Conservation (phyloP, 495 filamentous ascomycete species). For the Tuber indicum region DNA sequence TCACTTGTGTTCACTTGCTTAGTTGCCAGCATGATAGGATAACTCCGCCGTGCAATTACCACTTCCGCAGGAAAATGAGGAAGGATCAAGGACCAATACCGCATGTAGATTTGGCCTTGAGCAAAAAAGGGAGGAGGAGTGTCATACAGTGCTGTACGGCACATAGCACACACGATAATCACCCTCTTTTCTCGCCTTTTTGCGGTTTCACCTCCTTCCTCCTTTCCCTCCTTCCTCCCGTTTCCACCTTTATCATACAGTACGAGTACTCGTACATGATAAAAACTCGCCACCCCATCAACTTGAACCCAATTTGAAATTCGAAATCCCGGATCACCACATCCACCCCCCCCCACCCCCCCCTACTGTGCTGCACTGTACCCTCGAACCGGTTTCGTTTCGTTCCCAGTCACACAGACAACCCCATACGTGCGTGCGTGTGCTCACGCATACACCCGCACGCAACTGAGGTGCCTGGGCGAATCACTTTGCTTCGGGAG, state of each 20-base stretch:
- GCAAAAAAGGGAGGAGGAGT: not conserved
- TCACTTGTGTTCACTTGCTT: not conserved
- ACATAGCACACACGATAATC: not conserved
- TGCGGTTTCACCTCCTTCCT: not conserved
- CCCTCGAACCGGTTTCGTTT: not conserved
- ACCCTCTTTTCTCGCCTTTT: not conserved
- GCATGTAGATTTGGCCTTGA: not conserved
- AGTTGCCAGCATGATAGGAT: not conserved
- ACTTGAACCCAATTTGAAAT: not conserved
- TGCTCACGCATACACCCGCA: not conserved
- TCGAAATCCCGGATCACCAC: not conserved
- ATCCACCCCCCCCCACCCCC: not conserved
- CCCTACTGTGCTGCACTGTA: not conserved
- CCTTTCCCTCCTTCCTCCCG: too few species aligned
- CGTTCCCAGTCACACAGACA: not conserved
- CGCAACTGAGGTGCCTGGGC: not conserved
- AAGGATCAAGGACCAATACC: not conserved
- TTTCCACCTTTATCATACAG: too few species aligned
- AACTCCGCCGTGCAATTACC: not conserved
- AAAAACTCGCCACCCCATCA: not conserved
- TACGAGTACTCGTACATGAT: not conserved
- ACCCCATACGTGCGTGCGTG: not conserved
- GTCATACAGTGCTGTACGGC: not conserved
- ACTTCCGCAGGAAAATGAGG: not conserved
- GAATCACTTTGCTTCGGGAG: conserved; percentile 1